Evolutionary conservation across 1,139 yeast genomes (phyloP).

Genomic region (Hemisphaericaspora subhashii): DNA sequence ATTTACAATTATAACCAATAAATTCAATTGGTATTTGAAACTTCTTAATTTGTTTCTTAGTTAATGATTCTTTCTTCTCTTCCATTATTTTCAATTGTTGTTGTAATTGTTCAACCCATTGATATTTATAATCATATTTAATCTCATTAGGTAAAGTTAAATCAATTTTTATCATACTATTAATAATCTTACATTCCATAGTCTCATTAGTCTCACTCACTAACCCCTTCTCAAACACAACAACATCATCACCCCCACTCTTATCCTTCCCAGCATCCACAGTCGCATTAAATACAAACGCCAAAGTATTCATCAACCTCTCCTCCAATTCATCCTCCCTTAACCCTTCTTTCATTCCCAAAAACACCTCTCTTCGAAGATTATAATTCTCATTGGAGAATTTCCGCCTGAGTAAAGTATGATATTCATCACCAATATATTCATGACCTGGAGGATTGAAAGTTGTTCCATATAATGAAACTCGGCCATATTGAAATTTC

Average conservation of each 20-base stretch:
- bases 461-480: not conserved
- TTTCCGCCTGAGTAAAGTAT: constrained; percentile 25
- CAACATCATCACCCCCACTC: too few species aligned
- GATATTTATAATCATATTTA: constrained; percentile 30
- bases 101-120: constrained; percentile 25
- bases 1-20: constrained; percentile 28
- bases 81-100: constrained; percentile 10
- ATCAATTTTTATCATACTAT: constrained; percentile 35
- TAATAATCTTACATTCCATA: constrained; percentile 28
- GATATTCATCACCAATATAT: constrained; percentile 12
- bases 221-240: not conserved
- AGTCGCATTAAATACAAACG: constrained; percentile 42
- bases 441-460: not conserved
- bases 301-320: constrained; percentile 34
- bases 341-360: constrained; percentile 12
- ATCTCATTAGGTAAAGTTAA: constrained; percentile 26
- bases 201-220: constrained; percentile 14
- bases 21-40: constrained; percentile 11
- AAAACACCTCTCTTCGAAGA: constrained; percentile 15
- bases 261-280: constrained; percentile 20
- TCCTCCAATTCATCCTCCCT: constrained; percentile 18
- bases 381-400: constrained; percentile 26
- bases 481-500: constrained; percentile 21
- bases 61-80: constrained; percentile 11
- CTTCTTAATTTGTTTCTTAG: constrained; percentile 10